Evolutionary conservation across 257 asterid genomes (phyloP).

Genomic region (Solanum bulbocastanum): DNA sequence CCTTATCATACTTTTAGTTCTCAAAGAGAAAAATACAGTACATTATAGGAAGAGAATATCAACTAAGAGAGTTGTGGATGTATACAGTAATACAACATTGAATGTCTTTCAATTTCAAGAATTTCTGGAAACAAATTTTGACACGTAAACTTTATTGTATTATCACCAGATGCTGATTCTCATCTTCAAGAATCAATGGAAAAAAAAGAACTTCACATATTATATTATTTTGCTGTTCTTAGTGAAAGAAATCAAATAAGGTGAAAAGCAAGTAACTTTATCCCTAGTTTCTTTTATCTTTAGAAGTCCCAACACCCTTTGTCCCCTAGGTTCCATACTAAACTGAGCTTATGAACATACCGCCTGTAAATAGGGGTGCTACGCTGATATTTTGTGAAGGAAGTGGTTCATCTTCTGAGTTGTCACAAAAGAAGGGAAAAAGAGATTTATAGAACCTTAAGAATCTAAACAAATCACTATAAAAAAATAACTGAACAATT

Average conservation of each 20-base stretch:
- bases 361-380: not conserved
- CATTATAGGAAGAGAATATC: not conserved
- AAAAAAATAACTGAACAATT: not conserved
- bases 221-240: not conserved
- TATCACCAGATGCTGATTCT: not conserved
- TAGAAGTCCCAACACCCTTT: not conserved
- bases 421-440: not conserved
- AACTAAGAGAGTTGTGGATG: not conserved
- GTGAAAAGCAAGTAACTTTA: not conserved
- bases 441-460: not conserved
- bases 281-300: not conserved
- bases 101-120: not conserved
- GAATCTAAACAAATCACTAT: not conserved
- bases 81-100: not conserved
- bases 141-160: not conserved
- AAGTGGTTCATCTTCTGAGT: not conserved
- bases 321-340: not conserved
- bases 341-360: not conserved
- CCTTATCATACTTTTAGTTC: not conserved
- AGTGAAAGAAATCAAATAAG: not conserved
- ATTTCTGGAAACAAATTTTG: not conserved
- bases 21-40: not conserved
- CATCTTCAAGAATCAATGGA: not conserved
- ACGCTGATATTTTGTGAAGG: not conserved
- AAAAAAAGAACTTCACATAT: no score